Evolutionary conservation across 805 yeast species (phyloP), one percentile per base, ranked within the genome.

Genomic region (Ogataea trehalophila): DNA sequence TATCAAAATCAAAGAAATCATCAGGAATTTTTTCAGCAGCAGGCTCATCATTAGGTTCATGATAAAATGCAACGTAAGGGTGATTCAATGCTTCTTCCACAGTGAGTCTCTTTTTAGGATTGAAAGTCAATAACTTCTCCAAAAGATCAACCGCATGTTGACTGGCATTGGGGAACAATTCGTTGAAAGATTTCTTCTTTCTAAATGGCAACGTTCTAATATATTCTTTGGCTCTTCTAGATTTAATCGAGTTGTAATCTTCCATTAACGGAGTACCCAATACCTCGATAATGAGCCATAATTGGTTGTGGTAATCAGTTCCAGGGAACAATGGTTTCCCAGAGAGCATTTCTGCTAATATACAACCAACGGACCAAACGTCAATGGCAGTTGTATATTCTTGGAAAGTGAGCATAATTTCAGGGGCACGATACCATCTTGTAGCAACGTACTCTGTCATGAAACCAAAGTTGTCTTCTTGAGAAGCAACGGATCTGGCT

Each of bases 381-480:
- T 92, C 98, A 60, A 92, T 92, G 34, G 97, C 97, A 36, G 92
- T 87, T 23, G 97, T 87, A 69, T 92, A 92, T 59, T 86, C 88
- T 53, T 90, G 92, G 59, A 91, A 89, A 14, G 96, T 89, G 43
- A 92, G 75, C 98, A 92, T 92, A 63, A 92, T 90, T 60, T 92
- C 98, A 0, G 98, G 98, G 0, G 98, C 98, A 47, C 98, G 75
- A 67, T 92, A 92, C 97, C 98, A 92, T 55, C 98, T 74, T 4
- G 98, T 92, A 9, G 98, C 98, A 39, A 92, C 98, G 63, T 92
- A 92, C 67, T 92, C 98, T 2, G 98, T 92, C 95, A 92, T 85
- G 64, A 82, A 83, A 5, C 88, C 89, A 51, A 80, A 77, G 61
- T 81, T 83, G 60, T 81, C 83, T 58, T 83, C 83, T 46, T 71